phyloP scores from a whole-genome alignment of 2,329 filamentous ascomycete genomes.

The Colletotrichum graminicola region DNA sequence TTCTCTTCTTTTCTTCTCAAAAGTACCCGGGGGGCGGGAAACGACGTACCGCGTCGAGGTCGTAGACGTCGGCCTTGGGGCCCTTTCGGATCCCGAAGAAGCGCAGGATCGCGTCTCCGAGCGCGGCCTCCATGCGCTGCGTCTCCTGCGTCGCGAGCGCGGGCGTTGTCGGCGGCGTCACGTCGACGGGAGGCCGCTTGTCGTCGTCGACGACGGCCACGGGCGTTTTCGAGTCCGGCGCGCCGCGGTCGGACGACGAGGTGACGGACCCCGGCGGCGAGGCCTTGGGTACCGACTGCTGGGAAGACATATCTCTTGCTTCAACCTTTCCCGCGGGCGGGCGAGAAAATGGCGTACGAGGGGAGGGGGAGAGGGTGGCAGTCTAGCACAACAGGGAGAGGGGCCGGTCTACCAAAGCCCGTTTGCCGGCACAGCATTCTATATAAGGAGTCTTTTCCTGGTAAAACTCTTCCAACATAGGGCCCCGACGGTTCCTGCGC shows the following conservation, averaged over 20 bases:
- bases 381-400: not conserved
- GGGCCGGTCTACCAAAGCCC: not conserved
- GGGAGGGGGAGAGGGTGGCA: no score
- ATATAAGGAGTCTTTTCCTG: not conserved
- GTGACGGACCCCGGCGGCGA: slow-evolving; percentile 29
- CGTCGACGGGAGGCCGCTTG: not conserved
- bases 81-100: slow-evolving; percentile 51
- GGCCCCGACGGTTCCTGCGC: not conserved
- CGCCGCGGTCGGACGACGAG: slow-evolving; percentile 31
- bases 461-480: slow-evolving; percentile 8
- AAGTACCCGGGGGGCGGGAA: no score
- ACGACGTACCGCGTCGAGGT: slow-evolving; percentile 48
- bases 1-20: no score
- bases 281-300: slow-evolving; percentile 7
- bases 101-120: slow-evolving; percentile 51
- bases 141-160: slow-evolving; percentile 47
- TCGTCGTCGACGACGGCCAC: not conserved
- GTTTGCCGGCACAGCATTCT: not conserved
- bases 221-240: slow-evolving; percentile 12
- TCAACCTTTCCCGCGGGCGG: not conserved
- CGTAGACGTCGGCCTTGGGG: slow-evolving; percentile 45
- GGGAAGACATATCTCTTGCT: slow-evolving; percentile 22
- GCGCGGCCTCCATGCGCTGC: slow-evolving; percentile 48
- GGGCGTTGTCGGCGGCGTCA: slow-evolving; percentile 32
- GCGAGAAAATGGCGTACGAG: not conserved